phyloP scores from a whole-genome alignment of 2,329 filamentous ascomycete genomes.

The Neopestalotiopsis rosae region DNA sequence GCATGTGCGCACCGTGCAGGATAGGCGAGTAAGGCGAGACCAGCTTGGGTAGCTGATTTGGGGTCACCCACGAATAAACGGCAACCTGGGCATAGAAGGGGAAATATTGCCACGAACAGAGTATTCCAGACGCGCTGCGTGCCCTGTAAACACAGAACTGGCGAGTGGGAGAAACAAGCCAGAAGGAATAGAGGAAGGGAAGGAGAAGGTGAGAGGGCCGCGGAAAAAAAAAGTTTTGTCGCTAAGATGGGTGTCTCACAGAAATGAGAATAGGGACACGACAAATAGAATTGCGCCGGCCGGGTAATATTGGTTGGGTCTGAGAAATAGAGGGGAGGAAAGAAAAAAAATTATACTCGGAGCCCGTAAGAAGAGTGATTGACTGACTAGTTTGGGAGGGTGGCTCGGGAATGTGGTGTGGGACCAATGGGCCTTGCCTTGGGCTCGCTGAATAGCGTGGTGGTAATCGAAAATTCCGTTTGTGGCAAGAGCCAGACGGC shows the following conservation, averaged over 20 bases:
- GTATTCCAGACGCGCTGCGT: not conserved
- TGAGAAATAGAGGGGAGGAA: not conserved
- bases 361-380: not conserved
- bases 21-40: not conserved
- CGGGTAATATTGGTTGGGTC: not conserved
- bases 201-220: not conserved
- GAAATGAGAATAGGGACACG: not conserved
- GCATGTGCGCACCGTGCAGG: not conserved
- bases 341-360: slow-evolving; percentile 3
- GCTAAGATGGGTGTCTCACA: not conserved
- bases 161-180: not conserved
- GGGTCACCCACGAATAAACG: not conserved
- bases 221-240: not conserved
- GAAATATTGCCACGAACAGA: not conserved
- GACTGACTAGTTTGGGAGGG: not conserved
- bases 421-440: not conserved
- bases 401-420: not conserved
- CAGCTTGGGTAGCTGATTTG: not conserved
- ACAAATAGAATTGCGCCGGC: not conserved
- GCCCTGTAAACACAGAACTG: no score
- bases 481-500: not conserved
- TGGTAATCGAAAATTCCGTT: slow-evolving; percentile 5
- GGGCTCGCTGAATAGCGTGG: not conserved
- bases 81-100: not conserved
- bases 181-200: not conserved